Conservation (phyloP, 352 stramenopile species). For the Globisporangium orthogonon region DNA sequence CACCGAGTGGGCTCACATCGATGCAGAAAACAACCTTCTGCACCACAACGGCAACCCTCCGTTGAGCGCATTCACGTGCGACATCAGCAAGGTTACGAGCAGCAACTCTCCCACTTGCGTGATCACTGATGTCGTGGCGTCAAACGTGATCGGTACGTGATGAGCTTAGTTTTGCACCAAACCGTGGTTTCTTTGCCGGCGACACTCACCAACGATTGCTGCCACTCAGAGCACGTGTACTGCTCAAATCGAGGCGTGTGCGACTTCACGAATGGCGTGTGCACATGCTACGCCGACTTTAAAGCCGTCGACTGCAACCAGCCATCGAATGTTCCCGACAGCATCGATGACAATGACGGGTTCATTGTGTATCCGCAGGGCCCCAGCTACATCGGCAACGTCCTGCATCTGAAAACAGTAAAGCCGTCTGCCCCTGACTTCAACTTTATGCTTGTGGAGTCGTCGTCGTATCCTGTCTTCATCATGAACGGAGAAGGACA, state of each 20-base stretch:
- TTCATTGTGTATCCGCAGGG: slow-evolving; percentile 63
- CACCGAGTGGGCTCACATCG: slow-evolving; percentile 43
- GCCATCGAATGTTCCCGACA: slow-evolving; percentile 54
- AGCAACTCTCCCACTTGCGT: slow-evolving; percentile 45
- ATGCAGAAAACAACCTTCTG: slow-evolving; percentile 82
- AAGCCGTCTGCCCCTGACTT: slow-evolving; percentile 59
- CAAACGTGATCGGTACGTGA: slow-evolving; percentile 48
- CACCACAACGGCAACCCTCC: slow-evolving; percentile 70
- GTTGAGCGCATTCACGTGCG: slow-evolving; percentile 70
- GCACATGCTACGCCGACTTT: slow-evolving; percentile 41
- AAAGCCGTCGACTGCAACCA: slow-evolving; percentile 60
- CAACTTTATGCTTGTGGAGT: slow-evolving; percentile 53
- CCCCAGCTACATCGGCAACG: slow-evolving; percentile 40
- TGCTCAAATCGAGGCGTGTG: slow-evolving; percentile 79
- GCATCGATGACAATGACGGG: slow-evolving; percentile 61
- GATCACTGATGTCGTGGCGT: slow-evolving; percentile 50
- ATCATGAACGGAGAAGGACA: slow-evolving; percentile 51
- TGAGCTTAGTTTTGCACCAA: neutral
- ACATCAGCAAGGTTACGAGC: slow-evolving; percentile 44
- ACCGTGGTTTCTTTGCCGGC: neutral
- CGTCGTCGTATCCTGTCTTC: slow-evolving; percentile 31
- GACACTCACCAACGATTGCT: slow-evolving; percentile 1
- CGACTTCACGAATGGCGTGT: slow-evolving; percentile 60
- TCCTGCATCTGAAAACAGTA: slow-evolving; percentile 55
- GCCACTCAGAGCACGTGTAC: slow-evolving; percentile 56